phyloP scores from a whole-genome alignment of 805 yeast species.

The Monosporozyma servazzii region DNA sequence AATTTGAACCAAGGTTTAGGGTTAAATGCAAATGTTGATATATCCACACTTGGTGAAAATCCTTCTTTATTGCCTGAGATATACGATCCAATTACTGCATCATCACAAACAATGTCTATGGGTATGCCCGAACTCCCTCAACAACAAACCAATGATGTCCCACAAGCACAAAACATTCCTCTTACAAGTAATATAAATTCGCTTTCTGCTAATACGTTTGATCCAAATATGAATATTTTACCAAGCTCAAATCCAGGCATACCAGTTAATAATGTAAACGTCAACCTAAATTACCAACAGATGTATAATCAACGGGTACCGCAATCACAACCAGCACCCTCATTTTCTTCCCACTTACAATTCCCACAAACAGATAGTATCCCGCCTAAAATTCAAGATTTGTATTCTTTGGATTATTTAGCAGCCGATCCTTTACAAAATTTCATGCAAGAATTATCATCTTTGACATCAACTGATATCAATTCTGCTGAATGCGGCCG shows the following conservation, averaged over 20 bases:
- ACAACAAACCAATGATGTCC: constrained; percentile 1
- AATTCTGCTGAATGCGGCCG: neutral
- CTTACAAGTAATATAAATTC: neutral
- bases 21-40: neutral
- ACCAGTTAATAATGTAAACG: neutral
- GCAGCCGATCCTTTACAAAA: constrained; percentile 17
- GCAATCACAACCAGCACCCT: neutral
- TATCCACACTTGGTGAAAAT: neutral
- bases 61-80: neutral
- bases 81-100: neutral
- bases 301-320: neutral
- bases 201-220: neutral
- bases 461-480: neutral
- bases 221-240: neutral
- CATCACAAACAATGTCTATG: neutral
- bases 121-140: neutral
- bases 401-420: constrained; percentile 14
- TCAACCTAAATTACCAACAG: neutral
- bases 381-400: constrained; percentile 9
- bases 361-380: neutral
- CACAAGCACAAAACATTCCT: neutral
- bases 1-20: neutral
- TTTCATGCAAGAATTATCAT: constrained; percentile 15
- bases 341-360: neutral
- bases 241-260: neutral